Evolutionary conservation across 768 basidiomycete genomes (phyloP).

Genomic region (Rhodotorula toruloides): DNA sequence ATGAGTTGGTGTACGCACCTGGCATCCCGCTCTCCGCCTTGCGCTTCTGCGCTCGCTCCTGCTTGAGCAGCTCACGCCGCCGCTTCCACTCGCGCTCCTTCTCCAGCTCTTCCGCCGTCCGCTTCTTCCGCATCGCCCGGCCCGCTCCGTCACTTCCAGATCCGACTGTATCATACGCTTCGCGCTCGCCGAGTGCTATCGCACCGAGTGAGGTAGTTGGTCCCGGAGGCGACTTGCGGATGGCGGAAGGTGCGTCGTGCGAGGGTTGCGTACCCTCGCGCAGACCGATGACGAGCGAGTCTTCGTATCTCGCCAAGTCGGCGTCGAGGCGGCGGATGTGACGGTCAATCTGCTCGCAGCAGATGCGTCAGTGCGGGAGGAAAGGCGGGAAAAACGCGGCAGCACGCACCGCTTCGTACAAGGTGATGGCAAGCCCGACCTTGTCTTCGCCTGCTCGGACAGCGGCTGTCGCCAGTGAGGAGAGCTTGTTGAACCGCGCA

Average conservation of each 20-base stretch:
- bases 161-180: background rate
- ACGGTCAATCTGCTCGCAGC: constrained; percentile 60
- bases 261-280: constrained; percentile 53
- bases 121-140: background rate
- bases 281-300: constrained; percentile 55
- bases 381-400: background rate
- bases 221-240: background rate
- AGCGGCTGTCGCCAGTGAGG: constrained; percentile 4
- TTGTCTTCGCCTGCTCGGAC: constrained; percentile 58
- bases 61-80: constrained; percentile 12
- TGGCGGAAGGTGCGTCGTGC: constrained; percentile 30
- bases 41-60: constrained; percentile 1
- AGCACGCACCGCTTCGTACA: constrained; percentile 59
- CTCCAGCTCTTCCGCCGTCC: background rate
- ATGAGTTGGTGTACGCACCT: background rate
- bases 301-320: constrained; percentile 61
- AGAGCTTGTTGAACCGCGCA: background rate
- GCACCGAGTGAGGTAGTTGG: background rate
- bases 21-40: constrained; percentile 6
- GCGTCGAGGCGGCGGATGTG: constrained; percentile 73
- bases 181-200: constrained; percentile 7
- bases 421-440: constrained; percentile 65
- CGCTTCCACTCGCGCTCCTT: constrained; percentile 16
- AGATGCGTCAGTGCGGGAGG: background rate
- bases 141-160: background rate